phyloP scores from a whole-genome alignment of 164 flowering plant genomes.

The Aristolochia californica region DNA sequence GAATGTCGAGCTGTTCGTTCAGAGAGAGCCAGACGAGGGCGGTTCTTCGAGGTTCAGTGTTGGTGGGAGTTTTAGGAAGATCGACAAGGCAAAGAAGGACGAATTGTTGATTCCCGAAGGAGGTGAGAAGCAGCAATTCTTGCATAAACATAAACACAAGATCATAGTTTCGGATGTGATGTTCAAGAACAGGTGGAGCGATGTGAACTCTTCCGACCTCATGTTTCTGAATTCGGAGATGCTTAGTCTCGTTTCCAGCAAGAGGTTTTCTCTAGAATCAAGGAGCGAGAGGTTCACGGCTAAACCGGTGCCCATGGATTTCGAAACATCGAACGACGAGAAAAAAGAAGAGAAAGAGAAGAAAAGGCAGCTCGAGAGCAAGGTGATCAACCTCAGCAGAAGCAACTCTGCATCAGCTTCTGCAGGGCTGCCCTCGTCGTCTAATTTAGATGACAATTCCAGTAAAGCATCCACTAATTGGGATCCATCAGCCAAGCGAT shows the following conservation, averaged over 20 bases:
- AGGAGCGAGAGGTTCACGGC: conserved; percentile 23
- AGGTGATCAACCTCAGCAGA: conserved; percentile 12
- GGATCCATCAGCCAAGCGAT: conserved; percentile 32
- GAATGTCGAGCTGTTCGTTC: conserved; percentile 25
- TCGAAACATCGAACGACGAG: conserved; percentile 6
- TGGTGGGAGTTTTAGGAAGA: conserved; percentile 26
- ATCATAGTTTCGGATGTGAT: conserved; percentile 52
- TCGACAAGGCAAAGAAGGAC: conserved; percentile 8
- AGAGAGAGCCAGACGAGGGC: conserved; percentile 16
- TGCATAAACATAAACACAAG: conserved; percentile 58
- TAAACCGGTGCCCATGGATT: not conserved
- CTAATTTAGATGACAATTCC: conserved; percentile 1
- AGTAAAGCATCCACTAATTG: conserved; percentile 11
- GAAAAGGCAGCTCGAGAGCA: conserved; percentile 29
- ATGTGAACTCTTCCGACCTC: conserved; percentile 60
- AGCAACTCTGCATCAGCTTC: conserved; percentile 7
- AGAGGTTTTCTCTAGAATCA: conserved; percentile 4
- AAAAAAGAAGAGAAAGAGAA: conserved; percentile 27
- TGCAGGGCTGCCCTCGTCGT: not conserved
- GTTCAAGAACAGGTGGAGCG: conserved; percentile 73
- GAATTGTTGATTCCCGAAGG: conserved; percentile 15
- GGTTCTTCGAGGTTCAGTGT: conserved; percentile 29
- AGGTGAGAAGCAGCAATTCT: conserved; percentile 4
- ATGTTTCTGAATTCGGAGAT: conserved; percentile 59
- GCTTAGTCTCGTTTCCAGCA: conserved; percentile 30